Conservation (phyloP, 176 grass and related monocot genomes). For the Pharus latifolius region DNA sequence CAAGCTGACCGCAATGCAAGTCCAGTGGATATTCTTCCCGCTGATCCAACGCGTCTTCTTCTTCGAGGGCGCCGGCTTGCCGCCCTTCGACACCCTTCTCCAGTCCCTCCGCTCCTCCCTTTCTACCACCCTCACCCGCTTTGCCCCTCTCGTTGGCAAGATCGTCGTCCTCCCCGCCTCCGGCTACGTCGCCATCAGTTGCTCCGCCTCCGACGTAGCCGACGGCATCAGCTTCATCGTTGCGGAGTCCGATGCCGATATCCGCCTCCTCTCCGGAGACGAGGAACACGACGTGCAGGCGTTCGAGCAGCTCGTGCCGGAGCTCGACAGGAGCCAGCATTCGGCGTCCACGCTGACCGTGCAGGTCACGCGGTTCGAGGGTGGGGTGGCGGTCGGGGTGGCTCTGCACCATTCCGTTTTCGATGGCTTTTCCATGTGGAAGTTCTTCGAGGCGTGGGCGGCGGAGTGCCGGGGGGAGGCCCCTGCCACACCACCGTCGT, state of each 20-base stretch:
- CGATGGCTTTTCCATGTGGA: neutral
- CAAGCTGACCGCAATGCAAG: constrained; percentile 27
- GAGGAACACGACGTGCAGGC: constrained; percentile 14
- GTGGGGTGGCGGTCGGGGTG: neutral
- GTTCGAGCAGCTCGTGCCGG: constrained; percentile 22
- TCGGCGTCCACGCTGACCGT: neutral
- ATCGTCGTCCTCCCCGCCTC: constrained; percentile 3
- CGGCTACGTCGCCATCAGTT: neutral
- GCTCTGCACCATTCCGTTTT: neutral
- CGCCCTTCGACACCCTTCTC: constrained; percentile 9
- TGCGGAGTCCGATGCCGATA: neutral
- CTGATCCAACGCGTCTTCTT: constrained; percentile 20
- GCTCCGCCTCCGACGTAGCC: neutral
- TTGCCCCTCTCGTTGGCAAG: constrained; percentile 25
- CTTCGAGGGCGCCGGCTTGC: neutral
- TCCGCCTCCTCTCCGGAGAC: constrained; percentile 2
- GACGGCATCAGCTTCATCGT: neutral
- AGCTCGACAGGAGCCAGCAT: constrained; percentile 8
- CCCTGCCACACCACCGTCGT: neutral
- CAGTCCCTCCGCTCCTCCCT: constrained; percentile 20
- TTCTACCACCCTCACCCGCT: neutral
- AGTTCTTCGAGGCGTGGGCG: neutral
- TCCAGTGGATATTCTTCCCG: neutral
- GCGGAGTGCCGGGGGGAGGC: neutral
- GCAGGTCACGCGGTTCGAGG: neutral